Base-by-base conservation (phyloP, 2,329 filamentous ascomycete species). In the Fusarium tupiense region DNA sequence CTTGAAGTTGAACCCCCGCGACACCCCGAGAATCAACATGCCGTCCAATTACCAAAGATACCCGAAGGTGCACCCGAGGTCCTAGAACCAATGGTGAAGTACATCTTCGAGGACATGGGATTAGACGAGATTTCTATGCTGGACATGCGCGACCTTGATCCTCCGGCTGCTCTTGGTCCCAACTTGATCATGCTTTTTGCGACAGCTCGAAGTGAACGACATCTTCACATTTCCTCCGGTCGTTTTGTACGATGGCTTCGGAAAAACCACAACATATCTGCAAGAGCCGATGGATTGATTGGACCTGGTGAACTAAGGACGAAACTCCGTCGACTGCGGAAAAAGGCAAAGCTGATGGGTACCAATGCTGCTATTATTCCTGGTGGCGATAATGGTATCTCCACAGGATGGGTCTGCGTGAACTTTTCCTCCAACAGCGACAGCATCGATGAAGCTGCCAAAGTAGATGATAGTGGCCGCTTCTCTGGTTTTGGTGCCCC, bases 391-490 rank as follows among this genome's bases (percentile, higher is more conserved):
- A 94, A 98, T 79, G 96, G 95, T 6, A 93, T 98, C 60, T 92
- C 93, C 19, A 98, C 96, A 2, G 95, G 95, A 16, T 99, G 96
- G 96, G 93, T 99, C 26, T 99, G 96, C 82, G 93, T 98, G 69
- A 97, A 98, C 80, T 89, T 96, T 16, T 94, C 94, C 9, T 89
- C 89, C 22, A 87, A 94, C 2, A 89, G 92, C 49, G 88, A 89
- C 29, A 85, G 87, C n/a, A 78, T 81, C 22, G 79, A 81, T 14
- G 86, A 89, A 70, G 80, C 83, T 20, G 80, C 83, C 17, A 82
- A 85, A 33, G 80, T 87, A 43, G 85, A 87, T 26, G 84, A 85
- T 22, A 83, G 84, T 19, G 87, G 90, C 20, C 86, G 88, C 14
- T 90, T 95, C 65, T 91, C 94, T 40, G 96, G 96, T 0, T 98